These are phyloP conservation scores for Phytophthora aleatoria DNA, from an alignment of 352 stramenopile species.

Conservation along the genomic window DNA sequence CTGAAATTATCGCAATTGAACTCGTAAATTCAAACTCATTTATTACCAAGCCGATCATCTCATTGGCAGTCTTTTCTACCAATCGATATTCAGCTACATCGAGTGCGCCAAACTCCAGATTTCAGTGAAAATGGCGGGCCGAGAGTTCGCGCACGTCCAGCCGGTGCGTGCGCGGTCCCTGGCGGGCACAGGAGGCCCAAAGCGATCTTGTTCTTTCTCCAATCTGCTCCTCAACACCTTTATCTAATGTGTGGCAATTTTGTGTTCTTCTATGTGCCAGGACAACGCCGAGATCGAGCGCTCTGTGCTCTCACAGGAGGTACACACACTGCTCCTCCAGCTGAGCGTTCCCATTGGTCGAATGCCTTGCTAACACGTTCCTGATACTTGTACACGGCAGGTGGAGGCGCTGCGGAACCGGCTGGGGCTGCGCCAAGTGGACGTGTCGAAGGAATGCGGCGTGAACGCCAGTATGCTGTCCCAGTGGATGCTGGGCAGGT, in stretches of 20 bases:
- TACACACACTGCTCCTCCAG: slow-evolving; percentile 8
- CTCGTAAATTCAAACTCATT: background rate
- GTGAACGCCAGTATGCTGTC: slow-evolving; percentile 88
- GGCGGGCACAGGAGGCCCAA: background rate
- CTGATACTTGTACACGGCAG: slow-evolving; percentile 29
- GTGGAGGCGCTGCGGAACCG: slow-evolving; percentile 78
- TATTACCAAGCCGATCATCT: slow-evolving; percentile 8
- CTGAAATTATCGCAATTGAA: slow-evolving; percentile 13
- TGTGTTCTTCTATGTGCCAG: slow-evolving; percentile 29
- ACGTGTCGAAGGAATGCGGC: slow-evolving; percentile 86
- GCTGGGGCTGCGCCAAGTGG: slow-evolving; percentile 75
- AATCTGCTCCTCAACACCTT: slow-evolving; percentile 10
- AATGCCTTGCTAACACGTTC: slow-evolving; percentile 4
- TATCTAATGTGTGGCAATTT: slow-evolving; percentile 15
- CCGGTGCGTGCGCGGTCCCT: slow-evolving; percentile 44
- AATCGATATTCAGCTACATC: slow-evolving; percentile 17
- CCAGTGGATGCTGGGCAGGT: slow-evolving; percentile 86
- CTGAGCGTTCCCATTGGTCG: background rate
- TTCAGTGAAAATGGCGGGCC: slow-evolving; percentile 43
- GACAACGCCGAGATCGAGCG: slow-evolving; percentile 88
- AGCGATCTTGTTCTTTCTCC: background rate
- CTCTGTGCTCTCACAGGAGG: slow-evolving; percentile 79
- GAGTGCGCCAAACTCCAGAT: background rate
- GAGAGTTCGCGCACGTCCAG: slow-evolving; percentile 83
- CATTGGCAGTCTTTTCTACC: slow-evolving; percentile 25